Conservation (phyloP, 2,329 filamentous ascomycete genomes). For the Trichothecium roseum region DNA sequence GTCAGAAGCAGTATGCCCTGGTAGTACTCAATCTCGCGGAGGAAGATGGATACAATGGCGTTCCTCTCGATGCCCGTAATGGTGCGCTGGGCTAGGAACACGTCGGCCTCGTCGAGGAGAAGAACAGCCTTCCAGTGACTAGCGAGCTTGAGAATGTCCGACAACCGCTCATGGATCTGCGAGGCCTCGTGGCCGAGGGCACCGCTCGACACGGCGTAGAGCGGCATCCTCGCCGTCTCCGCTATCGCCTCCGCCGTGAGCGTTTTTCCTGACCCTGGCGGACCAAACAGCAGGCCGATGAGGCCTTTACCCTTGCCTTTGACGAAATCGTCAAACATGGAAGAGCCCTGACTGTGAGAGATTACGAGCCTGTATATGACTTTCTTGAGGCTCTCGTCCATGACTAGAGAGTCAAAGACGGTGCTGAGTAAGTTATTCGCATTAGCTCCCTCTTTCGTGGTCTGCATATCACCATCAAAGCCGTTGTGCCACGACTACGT, state of each 20-base stretch:
- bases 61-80: conserved; percentile 78
- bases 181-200: conserved; percentile 19
- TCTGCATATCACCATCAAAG: too few relatives aligned
- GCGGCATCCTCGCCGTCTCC: conserved; percentile 23
- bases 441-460: too few relatives aligned
- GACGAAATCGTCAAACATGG: conserved; percentile 15
- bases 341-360: background rate
- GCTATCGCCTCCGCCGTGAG: conserved; percentile 30
- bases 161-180: background rate
- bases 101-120: conserved; percentile 75
- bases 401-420: conserved; percentile 38
- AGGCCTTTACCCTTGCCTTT: conserved; percentile 27
- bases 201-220: conserved; percentile 28
- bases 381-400: conserved; percentile 38
- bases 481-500: too few relatives aligned
- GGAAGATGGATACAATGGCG: conserved; percentile 75
- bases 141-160: background rate
- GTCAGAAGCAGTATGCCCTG: conserved; percentile 85
- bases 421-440: conserved; percentile 36
- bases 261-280: conserved; percentile 35
- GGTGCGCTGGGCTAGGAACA: conserved; percentile 73
- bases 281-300: conserved; percentile 33
- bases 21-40: conserved; percentile 81
- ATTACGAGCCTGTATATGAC: conserved; percentile 20
- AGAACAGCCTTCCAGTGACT: conserved; percentile 68